Percentiles rank a stretch among this genome's conserved stretches.
phyloP scores from a whole-genome alignment of 2,329 filamentous ascomycete species.

The Stenocarpella maydis region DNA sequence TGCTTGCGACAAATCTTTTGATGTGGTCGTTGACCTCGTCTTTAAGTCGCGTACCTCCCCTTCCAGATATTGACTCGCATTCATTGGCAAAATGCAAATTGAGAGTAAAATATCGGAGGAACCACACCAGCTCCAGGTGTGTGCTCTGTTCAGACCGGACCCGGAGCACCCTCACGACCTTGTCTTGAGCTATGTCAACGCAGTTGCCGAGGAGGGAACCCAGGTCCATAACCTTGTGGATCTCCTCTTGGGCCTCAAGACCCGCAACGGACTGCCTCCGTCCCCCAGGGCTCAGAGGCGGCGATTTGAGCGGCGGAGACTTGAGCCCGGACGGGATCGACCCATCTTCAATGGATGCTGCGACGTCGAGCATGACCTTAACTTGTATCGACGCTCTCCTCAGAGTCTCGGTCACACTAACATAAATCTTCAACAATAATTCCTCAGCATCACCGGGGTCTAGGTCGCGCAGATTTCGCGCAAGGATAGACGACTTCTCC shows the following conservation, averaged over 20 bases:
- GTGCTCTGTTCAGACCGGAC: slow-evolving; percentile 79
- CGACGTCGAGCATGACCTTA: slow-evolving; percentile 94
- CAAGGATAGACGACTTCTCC: slow-evolving; percentile 88
- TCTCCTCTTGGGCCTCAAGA: slow-evolving; percentile 72
- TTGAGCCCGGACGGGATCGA: slow-evolving; percentile 49
- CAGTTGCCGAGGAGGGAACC: slow-evolving; percentile 80
- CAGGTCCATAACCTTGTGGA: slow-evolving; percentile 80
- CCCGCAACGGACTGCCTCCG: slow-evolving; percentile 48
- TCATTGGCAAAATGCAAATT: slow-evolving; percentile 87
- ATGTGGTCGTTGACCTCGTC: slow-evolving; percentile 84
- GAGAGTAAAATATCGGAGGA: slow-evolving; percentile 82
- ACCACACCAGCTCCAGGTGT: slow-evolving; percentile 71
- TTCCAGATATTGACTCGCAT: slow-evolving; percentile 83
- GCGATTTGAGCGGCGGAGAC: slow-evolving; percentile 60
- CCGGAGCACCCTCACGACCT: slow-evolving; percentile 77
- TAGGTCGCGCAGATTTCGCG: slow-evolving; percentile 85
- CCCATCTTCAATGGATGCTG: slow-evolving; percentile 71
- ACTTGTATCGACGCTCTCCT: slow-evolving; percentile 87
- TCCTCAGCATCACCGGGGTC: slow-evolving; percentile 86
- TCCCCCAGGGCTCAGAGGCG: slow-evolving; percentile 59
- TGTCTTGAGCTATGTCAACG: slow-evolving; percentile 82
- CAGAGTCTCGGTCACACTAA: slow-evolving; percentile 85
- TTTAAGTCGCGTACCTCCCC: slow-evolving; percentile 78
- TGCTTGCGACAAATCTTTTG: slow-evolving; percentile 76
- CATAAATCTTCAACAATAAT: slow-evolving; percentile 83